Base-by-base conservation (phyloP, 2,329 filamentous ascomycete genomes). In the Fusarium fracticaudum region DNA sequence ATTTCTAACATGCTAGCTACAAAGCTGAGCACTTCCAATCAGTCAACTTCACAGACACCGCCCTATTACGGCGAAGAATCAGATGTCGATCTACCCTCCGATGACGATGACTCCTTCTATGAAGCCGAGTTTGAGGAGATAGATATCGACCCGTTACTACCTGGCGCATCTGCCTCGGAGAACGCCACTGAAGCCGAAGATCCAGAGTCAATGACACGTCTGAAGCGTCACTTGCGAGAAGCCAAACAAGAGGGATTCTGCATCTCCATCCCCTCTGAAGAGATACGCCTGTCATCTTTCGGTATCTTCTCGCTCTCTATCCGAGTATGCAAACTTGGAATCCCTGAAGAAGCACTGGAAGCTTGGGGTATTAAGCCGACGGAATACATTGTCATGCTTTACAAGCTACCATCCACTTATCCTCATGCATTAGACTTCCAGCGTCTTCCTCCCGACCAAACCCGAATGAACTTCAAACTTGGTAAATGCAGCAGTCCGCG, bases 401-500 rank as follows among this genome's bases (percentile, higher is more conserved):
- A 96, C 48, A 88, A 88, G 41, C 93, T 93, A 73, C 83, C 86
- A 0, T 80, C 82, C n/a, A 86, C 85, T 1, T 97, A 97, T 80
- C 86, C 85, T 38, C 83, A 84, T 7, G 83, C 93, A 55, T 87
- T 92, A 22, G 79, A 88, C 1, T 80, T 93, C 15, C 79, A 89
- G 20, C 78, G 81, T 80, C 84, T 61, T 79, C 86, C 63, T 78
- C 44, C 73, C 75, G 54, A 79, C 77, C 65, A 81, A 81, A 83
- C 24, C 73, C 81, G 55, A 45, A 66, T 78, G 73, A 84, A 87
- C 7, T 92, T 95, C 79, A 88, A 91, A 12, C 86, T 96, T 31
- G 93, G 93, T 3, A 89, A 93, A 62, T 92, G 92, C 77, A 84
- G 87, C n/a, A 86, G 83, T 8, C 94, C 95, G 81, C 96, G 95